Evolutionary conservation across 1,284 basidiomycete species (phyloP), one percentile per base, ranked within the genome.

Genomic region (Cutaneotrichosporon curvatum): DNA sequence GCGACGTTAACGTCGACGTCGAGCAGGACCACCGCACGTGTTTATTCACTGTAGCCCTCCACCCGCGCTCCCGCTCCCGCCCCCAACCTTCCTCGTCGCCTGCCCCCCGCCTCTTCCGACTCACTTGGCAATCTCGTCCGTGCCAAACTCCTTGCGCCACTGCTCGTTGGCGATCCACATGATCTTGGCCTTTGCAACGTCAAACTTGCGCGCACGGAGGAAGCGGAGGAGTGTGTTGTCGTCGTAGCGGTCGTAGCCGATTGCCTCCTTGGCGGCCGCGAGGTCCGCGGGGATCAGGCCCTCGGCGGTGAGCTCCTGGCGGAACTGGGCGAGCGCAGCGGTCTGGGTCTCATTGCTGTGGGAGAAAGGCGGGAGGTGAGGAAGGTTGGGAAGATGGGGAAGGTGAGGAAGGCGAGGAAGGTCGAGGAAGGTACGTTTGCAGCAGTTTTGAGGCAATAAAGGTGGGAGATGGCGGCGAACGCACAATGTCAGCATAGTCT

Each of bases 181-280:
- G 60, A 75, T 72, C 75, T 90, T 91, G 14, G 90, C 78, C 63
- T 82, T 83, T 35, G 72, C 66, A 4, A 95, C 68, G 73, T 97
- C 89, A 65, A 96, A 97, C 71, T 87, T 94, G 58, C 94, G 79
- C 4, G 94, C 94, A 32, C 94, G 81, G 51, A 97, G 76, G 75
- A 96, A 97, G 79, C 84, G 79, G 57, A 94, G 78, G 28, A 94
- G 75, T 33, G 77, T 79, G 20, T 82, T 76, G 73, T 94, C 89
- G 65, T 86, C 82, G 79, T 87, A 87, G 53, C 82, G 75, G 68
- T 84, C 81, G 50, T 74, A 75, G 35, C 65, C 70, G 22, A 71
- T 56, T 19, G 57, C 59, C 7, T 57, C 55, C 31, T 48, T 56
- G 40, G 69, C 53, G 12, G 65, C 65, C 36, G 59, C 63, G 51